These are phyloP conservation scores for Purpureocillium lavendulum DNA, from an alignment of 2,329 filamentous ascomycete genomes.

Conservation along the genomic window DNA sequence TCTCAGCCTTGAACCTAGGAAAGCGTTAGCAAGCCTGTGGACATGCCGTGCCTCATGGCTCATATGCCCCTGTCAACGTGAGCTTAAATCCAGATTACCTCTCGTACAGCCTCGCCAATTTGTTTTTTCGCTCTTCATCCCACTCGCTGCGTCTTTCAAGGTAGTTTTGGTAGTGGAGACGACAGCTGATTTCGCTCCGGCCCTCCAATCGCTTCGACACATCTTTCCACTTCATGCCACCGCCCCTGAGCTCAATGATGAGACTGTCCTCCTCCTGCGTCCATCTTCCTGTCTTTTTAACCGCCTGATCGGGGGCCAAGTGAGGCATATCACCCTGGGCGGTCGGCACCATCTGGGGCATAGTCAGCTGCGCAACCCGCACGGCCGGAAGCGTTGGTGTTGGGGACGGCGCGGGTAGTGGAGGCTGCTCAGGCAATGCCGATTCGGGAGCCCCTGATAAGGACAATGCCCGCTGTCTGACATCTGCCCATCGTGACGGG, in stretches of 20 bases:
- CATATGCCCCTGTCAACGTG: too few relatives aligned
- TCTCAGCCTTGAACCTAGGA: constrained; percentile 85
- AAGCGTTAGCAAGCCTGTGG: neutral
- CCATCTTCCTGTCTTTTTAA: constrained; percentile 97
- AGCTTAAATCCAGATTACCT: constrained; percentile 60
- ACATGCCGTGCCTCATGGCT: too few relatives aligned
- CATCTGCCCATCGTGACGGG: constrained; percentile 16
- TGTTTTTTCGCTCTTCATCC: constrained; percentile 97
- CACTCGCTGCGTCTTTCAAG: constrained; percentile 87
- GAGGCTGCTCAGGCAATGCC: constrained; percentile 30
- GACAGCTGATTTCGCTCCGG: constrained; percentile 87
- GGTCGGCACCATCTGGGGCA: constrained; percentile 21
- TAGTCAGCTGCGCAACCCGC: constrained; percentile 18
- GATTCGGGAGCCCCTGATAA: constrained; percentile 67
- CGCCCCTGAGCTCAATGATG: constrained; percentile 83
- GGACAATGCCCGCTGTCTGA: constrained; percentile 28
- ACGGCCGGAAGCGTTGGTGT: constrained; percentile 11
- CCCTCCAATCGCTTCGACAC: constrained; percentile 87
- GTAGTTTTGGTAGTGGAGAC: constrained; percentile 95
- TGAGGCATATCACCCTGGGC: constrained; percentile 27
- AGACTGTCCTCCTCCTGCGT: constrained; percentile 86
- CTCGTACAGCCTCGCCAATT: constrained; percentile 88
- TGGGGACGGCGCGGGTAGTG: constrained; percentile 15
- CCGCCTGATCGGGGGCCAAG: constrained; percentile 56
- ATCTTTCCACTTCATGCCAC: constrained; percentile 98